Conservation (phyloP, 148 eudicot genomes). For the Cornus suecica region DNA sequence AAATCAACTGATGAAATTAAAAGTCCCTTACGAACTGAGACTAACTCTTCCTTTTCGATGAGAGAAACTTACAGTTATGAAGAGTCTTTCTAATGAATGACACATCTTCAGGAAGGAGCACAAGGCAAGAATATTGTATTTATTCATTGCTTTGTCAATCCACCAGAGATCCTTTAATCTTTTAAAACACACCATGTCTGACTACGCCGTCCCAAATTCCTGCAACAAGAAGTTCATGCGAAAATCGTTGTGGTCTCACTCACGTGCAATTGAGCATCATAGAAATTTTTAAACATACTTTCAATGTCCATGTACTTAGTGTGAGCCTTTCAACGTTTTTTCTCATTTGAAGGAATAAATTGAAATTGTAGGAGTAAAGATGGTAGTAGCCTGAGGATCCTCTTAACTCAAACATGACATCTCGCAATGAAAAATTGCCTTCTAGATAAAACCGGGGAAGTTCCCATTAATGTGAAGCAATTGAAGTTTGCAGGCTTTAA, state of each 20-base stretch:
- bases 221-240: background rate
- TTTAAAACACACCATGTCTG: background rate
- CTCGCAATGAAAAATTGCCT: too few relatives aligned
- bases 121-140: constrained; percentile 2
- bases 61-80: constrained; percentile 17
- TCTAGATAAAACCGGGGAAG: background rate
- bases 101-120: constrained; percentile 17
- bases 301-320: background rate
- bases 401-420: background rate
- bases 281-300: background rate
- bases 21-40: background rate
- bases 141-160: constrained; percentile 18
- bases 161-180: constrained; percentile 25
- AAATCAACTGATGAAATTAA: background rate
- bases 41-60: too few relatives aligned
- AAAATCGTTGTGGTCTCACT: too few relatives aligned
- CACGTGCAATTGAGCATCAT: too few relatives aligned
- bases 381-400: background rate
- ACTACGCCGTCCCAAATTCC: constrained; percentile 7
- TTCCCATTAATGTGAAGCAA: background rate
- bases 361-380: background rate
- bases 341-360: background rate
- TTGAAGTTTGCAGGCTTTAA: background rate
- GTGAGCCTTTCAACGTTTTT: background rate
- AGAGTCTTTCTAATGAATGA: constrained; percentile 19